Evolutionary conservation across 179 eudicot genomes (phyloP).

Genomic region (Patellifolia procumbens): DNA sequence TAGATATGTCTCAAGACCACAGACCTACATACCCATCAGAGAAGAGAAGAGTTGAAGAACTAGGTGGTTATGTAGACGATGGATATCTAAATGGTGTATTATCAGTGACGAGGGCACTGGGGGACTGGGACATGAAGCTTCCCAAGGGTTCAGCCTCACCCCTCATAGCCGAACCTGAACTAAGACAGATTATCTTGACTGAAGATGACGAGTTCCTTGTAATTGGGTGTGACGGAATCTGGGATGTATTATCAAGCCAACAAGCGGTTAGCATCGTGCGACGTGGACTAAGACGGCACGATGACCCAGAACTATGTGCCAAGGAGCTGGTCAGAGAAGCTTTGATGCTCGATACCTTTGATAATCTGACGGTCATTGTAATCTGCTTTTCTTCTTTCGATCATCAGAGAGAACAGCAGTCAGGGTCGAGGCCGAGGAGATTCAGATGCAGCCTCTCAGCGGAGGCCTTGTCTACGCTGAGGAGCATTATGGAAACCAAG

Average conservation of each 20-base stretch:
- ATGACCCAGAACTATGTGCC: constrained; percentile 75
- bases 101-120: constrained; percentile 76
- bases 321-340: constrained; percentile 78
- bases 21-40: constrained; percentile 60
- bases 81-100: constrained; percentile 79
- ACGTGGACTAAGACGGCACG: constrained; percentile 64
- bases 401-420: constrained; percentile 32
- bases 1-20: constrained; percentile 88
- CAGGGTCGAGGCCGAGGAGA: constrained; percentile 38
- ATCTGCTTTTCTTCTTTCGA: constrained; percentile 58
- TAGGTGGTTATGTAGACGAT: constrained; percentile 73
- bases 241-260: constrained; percentile 88
- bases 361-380: constrained; percentile 69
- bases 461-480: constrained; percentile 58
- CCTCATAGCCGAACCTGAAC: constrained; percentile 74
- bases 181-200: constrained; percentile 52
- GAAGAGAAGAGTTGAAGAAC: constrained; percentile 55
- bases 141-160: constrained; percentile 66
- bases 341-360: constrained; percentile 57
- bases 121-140: constrained; percentile 88
- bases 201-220: constrained; percentile 89
- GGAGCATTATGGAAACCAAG: constrained; percentile 47
- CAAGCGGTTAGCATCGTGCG: constrained; percentile 74
- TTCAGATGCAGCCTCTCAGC: constrained; percentile 59
- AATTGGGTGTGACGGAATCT: constrained; percentile 85